Base-by-base conservation (phyloP, 192 early-diverging fungal species). In the Helicostylum pulchrum region DNA sequence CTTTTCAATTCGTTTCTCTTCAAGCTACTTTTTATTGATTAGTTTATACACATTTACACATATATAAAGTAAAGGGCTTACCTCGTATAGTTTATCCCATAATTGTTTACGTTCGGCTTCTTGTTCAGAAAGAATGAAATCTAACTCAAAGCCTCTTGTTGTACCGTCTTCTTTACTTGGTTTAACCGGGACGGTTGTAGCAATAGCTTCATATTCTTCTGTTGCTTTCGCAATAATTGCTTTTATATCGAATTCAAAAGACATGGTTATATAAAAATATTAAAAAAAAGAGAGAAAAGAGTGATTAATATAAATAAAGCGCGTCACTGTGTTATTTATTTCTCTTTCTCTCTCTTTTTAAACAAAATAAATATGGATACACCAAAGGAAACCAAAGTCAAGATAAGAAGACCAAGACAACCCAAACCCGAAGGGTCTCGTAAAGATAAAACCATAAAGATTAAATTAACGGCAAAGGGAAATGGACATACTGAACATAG, bases 381-480 rank as follows among this genome's bases (percentile, higher is more conserved):
- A 31, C 19, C 19, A 15, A 65, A 54, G 17, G 53, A 54, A 39
- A 54, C 64, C 14, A 66, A 58, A 47, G 59, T 68, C 8, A 68
- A 60, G 49, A 46, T 62, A 1, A 65, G 50, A 44, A 17, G 46
- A 7, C 42, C 51, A 34, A 49, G 64, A 45, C 52, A 56, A 12
- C 64, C 64, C 4, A 58, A 58, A 23, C n/a, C 56, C 4, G 56
- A 58, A 17, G 43, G 39, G 15, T 1, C 44, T n/a, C 39, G 31
- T 14, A 51, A 59, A 32, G 64, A 67, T 21, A 63, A 70, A 20
- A 57, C 54, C 11, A 64, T 74, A 15, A 74, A 74, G 39, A 68
- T 74, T 32, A 74, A 74, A 48, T 43, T 74, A 2, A 74, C 66
- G 2, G 52, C 72, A 23, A 65, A 62, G 32, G 54, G 51, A 48